Evolutionary conservation across 805 yeast genomes (phyloP), one percentile per base, ranked within the genome.

Genomic region (Hanseniaspora taiwanica): DNA sequence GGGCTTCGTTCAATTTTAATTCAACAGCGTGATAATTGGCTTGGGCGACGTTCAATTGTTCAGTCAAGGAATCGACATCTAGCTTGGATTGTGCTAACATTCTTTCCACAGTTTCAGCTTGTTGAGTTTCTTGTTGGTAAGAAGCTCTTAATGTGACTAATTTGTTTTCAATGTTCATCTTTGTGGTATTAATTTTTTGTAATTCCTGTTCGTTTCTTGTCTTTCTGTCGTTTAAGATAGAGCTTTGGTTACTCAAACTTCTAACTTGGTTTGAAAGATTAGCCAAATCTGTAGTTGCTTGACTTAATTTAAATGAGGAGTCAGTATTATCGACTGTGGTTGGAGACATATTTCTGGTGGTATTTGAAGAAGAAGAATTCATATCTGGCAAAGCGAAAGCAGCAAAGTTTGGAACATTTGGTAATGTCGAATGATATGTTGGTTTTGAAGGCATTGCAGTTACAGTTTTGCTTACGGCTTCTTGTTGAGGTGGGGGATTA

Each of bases 221-320:
- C 46, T 84, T 78, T 59, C 81, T 81, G 18, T 74, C 80, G 44
- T 78, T 78, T 23, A 81, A 68, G 13, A 68, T 70, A 1, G 81
- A 66, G 1, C 93, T 82, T 58, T 86, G 95, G 18, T 69, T 61
- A 1, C 86, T 72, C 47, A 89, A 64, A 0, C 94, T 81, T 46
- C 76, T 76, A 47, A 84, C 78, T 62, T 87, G 95, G 50, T 79
- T 83, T 0, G 94, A 81, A 33, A 82, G 67, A 49, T 87, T 84
- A 13, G 94, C 95, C 56, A 85, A 71, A 50, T 84, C 95, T 6
- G 86, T 72, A 6, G 91, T 76, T 3, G 94, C 89, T 44, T 74
- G 72, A 1, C 94, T 76, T 38, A 85, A 63, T 52, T 78, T 76
- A 21, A 77, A 75, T 1, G 83, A 71, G 1, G 78, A 69, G 39